phyloP scores from a whole-genome alignment of 768 basidiomycete genomes.

The Lepiota brunneoincarnata region DNA sequence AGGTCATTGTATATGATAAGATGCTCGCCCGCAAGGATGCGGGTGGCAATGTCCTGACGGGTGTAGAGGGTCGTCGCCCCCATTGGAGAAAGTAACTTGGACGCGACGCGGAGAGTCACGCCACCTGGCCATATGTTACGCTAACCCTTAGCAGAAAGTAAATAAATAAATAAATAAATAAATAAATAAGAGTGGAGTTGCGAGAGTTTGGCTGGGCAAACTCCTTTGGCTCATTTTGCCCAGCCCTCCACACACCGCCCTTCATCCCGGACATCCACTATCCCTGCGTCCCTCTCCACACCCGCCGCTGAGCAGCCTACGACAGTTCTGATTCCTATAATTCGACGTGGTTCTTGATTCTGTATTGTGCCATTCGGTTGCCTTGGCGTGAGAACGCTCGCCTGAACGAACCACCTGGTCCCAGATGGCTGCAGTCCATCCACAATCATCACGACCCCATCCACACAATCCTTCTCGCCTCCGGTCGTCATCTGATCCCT shows the following conservation, averaged over 20 bases:
- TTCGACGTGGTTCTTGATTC: too few relatives aligned
- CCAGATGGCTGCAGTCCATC: conserved; percentile 32
- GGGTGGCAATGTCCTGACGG: conserved; percentile 55
- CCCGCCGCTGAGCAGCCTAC: background rate
- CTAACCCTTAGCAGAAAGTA: conserved; percentile 6
- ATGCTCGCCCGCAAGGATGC: conserved; percentile 71
- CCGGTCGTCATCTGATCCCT: conserved; percentile 53
- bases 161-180: background rate
- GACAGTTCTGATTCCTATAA: too few relatives aligned
- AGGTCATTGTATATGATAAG: conserved; percentile 72
- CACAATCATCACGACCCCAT: conserved; percentile 19
- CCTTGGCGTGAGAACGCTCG: conserved; percentile 31
- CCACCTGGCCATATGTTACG: background rate
- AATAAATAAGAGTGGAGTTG: too few relatives aligned
- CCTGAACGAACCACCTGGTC: conserved; percentile 15
- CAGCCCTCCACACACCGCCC: background rate
- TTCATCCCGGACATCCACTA: background rate
- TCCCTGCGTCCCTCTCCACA: background rate
- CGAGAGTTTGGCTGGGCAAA: background rate
- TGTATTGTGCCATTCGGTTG: background rate
- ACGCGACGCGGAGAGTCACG: conserved; percentile 8
- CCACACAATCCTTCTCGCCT: conserved; percentile 31
- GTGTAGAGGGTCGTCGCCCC: conserved; percentile 27
- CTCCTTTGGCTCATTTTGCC: background rate
- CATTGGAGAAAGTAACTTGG: conserved; percentile 19